These are phyloP conservation scores for Lanzia echinophila DNA, from an alignment of 2,329 filamentous ascomycete species.

Conservation along the genomic window DNA sequence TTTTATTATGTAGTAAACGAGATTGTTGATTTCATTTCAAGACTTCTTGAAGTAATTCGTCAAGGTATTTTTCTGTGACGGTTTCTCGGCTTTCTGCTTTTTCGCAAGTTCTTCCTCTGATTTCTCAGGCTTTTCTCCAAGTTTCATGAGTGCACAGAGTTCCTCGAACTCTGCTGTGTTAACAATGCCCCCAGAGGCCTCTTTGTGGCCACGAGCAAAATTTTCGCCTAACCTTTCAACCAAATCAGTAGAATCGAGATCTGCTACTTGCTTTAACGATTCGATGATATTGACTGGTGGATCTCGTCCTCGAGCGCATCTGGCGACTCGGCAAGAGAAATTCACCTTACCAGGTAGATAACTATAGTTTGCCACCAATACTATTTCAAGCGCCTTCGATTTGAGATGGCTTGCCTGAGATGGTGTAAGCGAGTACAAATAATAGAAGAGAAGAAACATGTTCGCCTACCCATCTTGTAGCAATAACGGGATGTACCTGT, in stretches of 20 bases:
- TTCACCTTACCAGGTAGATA: constrained; percentile 58
- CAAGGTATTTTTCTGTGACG: constrained; percentile 45
- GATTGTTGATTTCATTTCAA: constrained; percentile 3
- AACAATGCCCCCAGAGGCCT: constrained; percentile 61
- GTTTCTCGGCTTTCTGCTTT: constrained; percentile 33
- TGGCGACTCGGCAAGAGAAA: constrained; percentile 58
- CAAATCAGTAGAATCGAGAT: constrained; percentile 33
- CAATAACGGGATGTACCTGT: constrained; percentile 61
- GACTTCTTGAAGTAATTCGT: constrained; percentile 47
- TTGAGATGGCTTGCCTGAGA: constrained; percentile 46
- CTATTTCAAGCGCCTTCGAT: constrained; percentile 52
- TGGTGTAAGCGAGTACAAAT: neutral
- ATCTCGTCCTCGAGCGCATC: constrained; percentile 45
- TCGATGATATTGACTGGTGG: constrained; percentile 58
- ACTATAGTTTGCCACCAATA: constrained; percentile 61
- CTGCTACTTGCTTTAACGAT: constrained; percentile 46
- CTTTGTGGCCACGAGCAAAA: constrained; percentile 61
- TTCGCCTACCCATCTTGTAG: constrained; percentile 49
- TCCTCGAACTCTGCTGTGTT: constrained; percentile 56
- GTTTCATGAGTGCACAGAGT: constrained; percentile 49
- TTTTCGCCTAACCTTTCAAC: constrained; percentile 50
- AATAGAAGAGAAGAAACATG: neutral
- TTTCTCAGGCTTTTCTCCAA: constrained; percentile 45
- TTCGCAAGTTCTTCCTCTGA: constrained; percentile 30
- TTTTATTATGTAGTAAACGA: neutral